Base-by-base conservation (phyloP, 2,329 filamentous ascomycete species). In the Colletotrichum simmondsii region DNA sequence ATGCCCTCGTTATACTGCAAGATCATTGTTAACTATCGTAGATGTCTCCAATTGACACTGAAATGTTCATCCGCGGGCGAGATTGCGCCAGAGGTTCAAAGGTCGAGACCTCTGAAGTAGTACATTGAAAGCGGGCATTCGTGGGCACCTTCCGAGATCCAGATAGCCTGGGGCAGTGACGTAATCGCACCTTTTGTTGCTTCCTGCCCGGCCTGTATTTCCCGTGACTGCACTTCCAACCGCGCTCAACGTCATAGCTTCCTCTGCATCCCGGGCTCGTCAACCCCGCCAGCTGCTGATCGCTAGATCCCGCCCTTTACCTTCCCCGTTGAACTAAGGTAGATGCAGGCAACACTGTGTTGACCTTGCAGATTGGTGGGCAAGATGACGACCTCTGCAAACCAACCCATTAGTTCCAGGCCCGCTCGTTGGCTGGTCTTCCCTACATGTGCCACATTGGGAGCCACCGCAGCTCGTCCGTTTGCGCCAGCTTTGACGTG, bases 401-500 rank as follows among this genome's bases (percentile, higher is more conserved):
- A 61, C n/a, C 35, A 61, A 49, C 56, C 54, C 63, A 26, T 57
- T 35, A 68, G 53, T 35, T 49, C 32, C 49, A 59, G 19, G 46
- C 28, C 56, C 57, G 35, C 37, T 68, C 57, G 68, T 62, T 71
- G 68, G 64, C 32, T 54, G 46, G 30, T 11, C 30, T 16, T 28
- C 32, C 26, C 11, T 67, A 19, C 14, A 32, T 49, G 32, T 67
- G 57, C 68, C 68, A 52, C 68, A 57, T 57, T 35, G n/a, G 57
- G 57, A 57, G 57, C 35, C 28, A 71, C 57, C 35, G 49, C 57
- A 71, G n/a, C 19, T 32, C 46, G 57, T 49, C 56, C 46, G 56
- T 61, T 71, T 71, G 54, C 61, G n/a, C 68, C 68, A 56, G 54
- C 56, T 66, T 67, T 71, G 68, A 68, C 57, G 46, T 71, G 68